Evolutionary conservation across 2,329 filamentous ascomycete genomes (phyloP).

Genomic region (Exserohilum rostratum): DNA sequence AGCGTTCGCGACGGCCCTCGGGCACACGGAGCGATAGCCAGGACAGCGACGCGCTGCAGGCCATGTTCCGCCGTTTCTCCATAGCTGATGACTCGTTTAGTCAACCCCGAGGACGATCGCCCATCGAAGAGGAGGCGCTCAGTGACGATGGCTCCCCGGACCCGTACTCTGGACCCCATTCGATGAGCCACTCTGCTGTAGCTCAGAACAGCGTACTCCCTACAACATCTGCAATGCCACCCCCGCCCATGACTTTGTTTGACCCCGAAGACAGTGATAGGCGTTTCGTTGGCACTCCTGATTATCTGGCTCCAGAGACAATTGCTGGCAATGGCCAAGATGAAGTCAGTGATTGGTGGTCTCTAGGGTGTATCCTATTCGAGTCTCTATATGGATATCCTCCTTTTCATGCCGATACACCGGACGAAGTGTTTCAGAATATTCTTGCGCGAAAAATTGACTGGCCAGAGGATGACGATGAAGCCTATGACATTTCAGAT

Average conservation of each 20-base stretch:
- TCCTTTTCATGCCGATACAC: conserved; percentile 87
- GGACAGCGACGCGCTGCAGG: conserved; percentile 81
- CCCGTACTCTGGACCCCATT: conserved; percentile 68
- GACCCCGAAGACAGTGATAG: conserved; percentile 93
- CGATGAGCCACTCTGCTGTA: conserved; percentile 59
- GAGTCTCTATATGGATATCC: conserved; percentile 94
- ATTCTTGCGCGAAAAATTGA: conserved; percentile 88
- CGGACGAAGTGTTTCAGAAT: conserved; percentile 95
- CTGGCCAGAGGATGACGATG: conserved; percentile 86
- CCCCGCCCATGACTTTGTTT: conserved; percentile 90
- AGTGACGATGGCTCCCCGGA: conserved; percentile 79
- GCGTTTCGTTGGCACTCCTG: conserved; percentile 93
- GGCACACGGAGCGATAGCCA: conserved; percentile 90
- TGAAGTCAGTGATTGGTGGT: conserved; percentile 99
- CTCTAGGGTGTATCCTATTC: conserved; percentile 96
- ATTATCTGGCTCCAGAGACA: conserved; percentile 96
- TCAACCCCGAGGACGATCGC: conserved; percentile 57
- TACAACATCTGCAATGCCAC: conserved; percentile 76
- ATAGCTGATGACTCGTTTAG: conserved; percentile 54
- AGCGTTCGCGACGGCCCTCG: conserved; percentile 71
- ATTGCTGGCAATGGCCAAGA: conserved; percentile 95
- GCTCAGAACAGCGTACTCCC: conserved; percentile 64
- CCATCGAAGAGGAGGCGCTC: conserved; percentile 76
- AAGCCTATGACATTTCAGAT: conserved; percentile 74
- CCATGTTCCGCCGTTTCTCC: conserved; percentile 78